Evolutionary conservation across 352 stramenopile species (phyloP).

Genomic region (Phytophthora lateralis): DNA sequence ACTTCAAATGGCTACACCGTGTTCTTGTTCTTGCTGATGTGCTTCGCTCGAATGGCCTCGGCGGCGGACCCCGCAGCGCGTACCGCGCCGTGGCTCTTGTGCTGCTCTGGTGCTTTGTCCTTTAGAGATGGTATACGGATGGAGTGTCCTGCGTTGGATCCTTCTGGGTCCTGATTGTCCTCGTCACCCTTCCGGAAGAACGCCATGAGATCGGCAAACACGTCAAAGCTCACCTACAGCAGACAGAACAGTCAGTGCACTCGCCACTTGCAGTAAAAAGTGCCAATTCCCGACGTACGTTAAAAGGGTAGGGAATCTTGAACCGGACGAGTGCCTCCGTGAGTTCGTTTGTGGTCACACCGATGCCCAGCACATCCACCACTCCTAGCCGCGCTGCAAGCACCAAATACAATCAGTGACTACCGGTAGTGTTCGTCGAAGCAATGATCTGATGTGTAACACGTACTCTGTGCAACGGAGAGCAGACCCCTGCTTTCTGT

Average conservation of each 20-base stretch:
- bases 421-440: background rate
- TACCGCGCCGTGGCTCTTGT: conserved; percentile 2
- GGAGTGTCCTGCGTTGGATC: background rate
- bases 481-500: conserved; percentile 42
- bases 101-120: conserved; percentile 6
- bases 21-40: background rate
- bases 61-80: conserved; percentile 30
- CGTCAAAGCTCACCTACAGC: conserved; percentile 63
- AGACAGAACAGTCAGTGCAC: conserved; percentile 3
- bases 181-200: conserved; percentile 36
- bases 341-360: conserved; percentile 52
- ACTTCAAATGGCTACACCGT: conserved; percentile 7
- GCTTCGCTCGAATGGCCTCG: conserved; percentile 34
- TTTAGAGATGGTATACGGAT: conserved; percentile 18
- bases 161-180: conserved; percentile 7
- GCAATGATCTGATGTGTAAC: background rate
- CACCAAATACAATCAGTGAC: conserved; percentile 1
- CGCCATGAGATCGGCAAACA: conserved; percentile 57
- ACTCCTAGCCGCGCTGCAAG: conserved; percentile 60
- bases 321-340: conserved; percentile 34
- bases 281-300: conserved; percentile 27
- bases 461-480: conserved; percentile 58
- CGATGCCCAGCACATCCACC: conserved; percentile 63
- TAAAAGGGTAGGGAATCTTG: conserved; percentile 41
- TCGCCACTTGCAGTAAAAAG: background rate